These are phyloP conservation scores for Metschnikowia baotianmanensis DNA, from an alignment of 805 yeast genomes.

Conservation along the genomic window DNA sequence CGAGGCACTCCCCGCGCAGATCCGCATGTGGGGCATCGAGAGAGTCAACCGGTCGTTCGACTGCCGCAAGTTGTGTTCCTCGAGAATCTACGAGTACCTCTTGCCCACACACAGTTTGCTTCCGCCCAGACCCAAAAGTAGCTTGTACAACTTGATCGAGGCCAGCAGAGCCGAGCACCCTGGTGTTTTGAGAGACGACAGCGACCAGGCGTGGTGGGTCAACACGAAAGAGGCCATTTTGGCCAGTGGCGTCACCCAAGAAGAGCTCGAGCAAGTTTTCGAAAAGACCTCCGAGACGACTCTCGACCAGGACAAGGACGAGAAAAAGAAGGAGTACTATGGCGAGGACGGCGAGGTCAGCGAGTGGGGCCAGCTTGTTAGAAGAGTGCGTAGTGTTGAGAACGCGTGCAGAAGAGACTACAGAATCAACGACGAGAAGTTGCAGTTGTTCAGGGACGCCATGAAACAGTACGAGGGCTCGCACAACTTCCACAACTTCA, in stretches of 20 bases:
- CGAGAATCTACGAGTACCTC: constrained; percentile 92
- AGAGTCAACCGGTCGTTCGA: constrained; percentile 90
- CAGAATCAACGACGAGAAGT: constrained; percentile 61
- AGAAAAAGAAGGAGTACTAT: constrained; percentile 31
- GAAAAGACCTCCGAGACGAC: constrained; percentile 37
- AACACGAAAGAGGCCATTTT: constrained; percentile 36
- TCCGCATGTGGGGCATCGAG: constrained; percentile 89
- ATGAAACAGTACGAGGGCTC: constrained; percentile 77
- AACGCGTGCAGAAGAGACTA: constrained; percentile 64
- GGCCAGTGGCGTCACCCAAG: constrained; percentile 13
- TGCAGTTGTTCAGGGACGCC: constrained; percentile 62
- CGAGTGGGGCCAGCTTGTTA: constrained; percentile 41
- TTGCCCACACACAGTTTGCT: constrained; percentile 88
- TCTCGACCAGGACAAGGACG: constrained; percentile 24
- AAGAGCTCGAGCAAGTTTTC: constrained; percentile 16
- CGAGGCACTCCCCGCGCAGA: constrained; percentile 72
- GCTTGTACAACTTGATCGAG: constrained; percentile 58
- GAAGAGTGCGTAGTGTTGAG: constrained; percentile 60
- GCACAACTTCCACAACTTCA: constrained; percentile 89
- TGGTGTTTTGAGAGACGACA: constrained; percentile 57
- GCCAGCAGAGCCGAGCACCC: constrained; percentile 54
- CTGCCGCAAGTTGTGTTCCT: constrained; percentile 91
- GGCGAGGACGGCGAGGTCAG: constrained; percentile 36
- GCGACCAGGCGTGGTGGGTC: constrained; percentile 65
- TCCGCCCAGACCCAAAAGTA: constrained; percentile 81